Percentiles rank a stretch among this genome's conserved stretches.
Conservation (phyloP, 345 rosid genomes). For the Rubroshorea leprosula region DNA sequence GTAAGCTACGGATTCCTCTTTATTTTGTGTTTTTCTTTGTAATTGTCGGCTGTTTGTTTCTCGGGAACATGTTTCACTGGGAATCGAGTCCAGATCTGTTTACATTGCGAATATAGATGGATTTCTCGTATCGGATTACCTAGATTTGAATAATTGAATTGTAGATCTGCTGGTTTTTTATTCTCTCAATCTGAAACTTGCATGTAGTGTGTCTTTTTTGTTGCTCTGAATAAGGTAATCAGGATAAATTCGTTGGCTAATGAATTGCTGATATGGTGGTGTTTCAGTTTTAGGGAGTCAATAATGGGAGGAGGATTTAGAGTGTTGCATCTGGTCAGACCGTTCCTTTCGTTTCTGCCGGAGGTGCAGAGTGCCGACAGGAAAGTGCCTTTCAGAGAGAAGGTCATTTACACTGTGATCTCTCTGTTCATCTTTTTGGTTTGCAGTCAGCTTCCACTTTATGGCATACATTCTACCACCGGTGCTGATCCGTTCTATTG, state of each 20-base stretch:
- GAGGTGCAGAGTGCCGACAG: constrained; percentile 68
- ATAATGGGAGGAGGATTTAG: constrained; percentile 72
- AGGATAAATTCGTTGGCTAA: not conserved
- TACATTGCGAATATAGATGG: not conserved
- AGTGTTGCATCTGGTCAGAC: constrained; percentile 61
- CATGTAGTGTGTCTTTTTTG: too few species aligned
- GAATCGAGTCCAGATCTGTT: not conserved
- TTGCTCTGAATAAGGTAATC: too few species aligned
- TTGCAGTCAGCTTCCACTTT: constrained; percentile 74
- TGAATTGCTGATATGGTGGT: not conserved
- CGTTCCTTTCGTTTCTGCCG: constrained; percentile 48
- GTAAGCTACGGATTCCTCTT: not conserved
- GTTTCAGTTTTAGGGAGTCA: constrained; percentile 10
- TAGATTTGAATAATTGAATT: not conserved
- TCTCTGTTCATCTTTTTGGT: constrained; percentile 59
- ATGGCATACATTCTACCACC: constrained; percentile 62
- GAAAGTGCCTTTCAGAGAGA: constrained; percentile 64
- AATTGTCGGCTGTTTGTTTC: not conserved
- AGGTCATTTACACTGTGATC: constrained; percentile 52
- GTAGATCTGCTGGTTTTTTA: not conserved
- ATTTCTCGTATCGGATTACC: not conserved
- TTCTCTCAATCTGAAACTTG: not conserved
- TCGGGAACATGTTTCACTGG: not conserved
- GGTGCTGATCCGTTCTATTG: constrained; percentile 74
- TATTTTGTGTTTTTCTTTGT: not conserved